These are phyloP conservation scores for Podospora appendiculata DNA, from an alignment of 495 filamentous ascomycete genomes.

Conservation along the genomic window DNA sequence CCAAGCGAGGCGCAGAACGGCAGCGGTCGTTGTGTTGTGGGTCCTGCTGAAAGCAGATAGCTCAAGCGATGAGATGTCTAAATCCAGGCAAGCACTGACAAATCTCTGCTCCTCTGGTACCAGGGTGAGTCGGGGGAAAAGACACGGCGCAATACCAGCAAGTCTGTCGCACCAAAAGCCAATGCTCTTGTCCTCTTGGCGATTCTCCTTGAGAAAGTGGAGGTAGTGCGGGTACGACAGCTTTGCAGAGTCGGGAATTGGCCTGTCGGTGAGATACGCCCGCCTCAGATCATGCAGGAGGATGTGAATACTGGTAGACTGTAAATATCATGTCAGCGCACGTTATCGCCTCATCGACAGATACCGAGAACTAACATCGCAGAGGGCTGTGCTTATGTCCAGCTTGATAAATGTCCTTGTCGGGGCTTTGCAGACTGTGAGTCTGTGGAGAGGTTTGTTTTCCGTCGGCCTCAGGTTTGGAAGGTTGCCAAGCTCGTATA, in stretches of 20 bases:
- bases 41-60: conserved; percentile 27
- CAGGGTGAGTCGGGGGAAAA: conserved; percentile 29
- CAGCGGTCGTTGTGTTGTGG: conserved; percentile 22
- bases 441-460: conserved; percentile 34
- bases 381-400: conserved; percentile 37
- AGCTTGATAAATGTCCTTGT: conserved; percentile 37
- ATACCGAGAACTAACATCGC: conserved; percentile 20
- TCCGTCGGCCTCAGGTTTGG: conserved; percentile 26
- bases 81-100: conserved; percentile 27
- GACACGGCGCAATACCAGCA: conserved; percentile 23
- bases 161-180: conserved; percentile 36
- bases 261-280: conserved; percentile 28
- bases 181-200: conserved; percentile 21
- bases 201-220: conserved; percentile 24
- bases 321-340: not conserved
- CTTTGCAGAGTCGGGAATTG: conserved; percentile 18
- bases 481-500: conserved; percentile 32
- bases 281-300: conserved; percentile 34
- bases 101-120: conserved; percentile 13
- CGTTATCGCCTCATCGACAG: not conserved
- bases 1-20: conserved; percentile 41
- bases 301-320: conserved; percentile 32
- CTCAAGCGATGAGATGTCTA: conserved; percentile 27
- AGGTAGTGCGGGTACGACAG: conserved; percentile 32
- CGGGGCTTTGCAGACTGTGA: conserved; percentile 36